Evolutionary conservation across 768 basidiomycete species (phyloP), one percentile per base, ranked within the genome.

Genomic region (Coprinopsis marcescibilis): DNA sequence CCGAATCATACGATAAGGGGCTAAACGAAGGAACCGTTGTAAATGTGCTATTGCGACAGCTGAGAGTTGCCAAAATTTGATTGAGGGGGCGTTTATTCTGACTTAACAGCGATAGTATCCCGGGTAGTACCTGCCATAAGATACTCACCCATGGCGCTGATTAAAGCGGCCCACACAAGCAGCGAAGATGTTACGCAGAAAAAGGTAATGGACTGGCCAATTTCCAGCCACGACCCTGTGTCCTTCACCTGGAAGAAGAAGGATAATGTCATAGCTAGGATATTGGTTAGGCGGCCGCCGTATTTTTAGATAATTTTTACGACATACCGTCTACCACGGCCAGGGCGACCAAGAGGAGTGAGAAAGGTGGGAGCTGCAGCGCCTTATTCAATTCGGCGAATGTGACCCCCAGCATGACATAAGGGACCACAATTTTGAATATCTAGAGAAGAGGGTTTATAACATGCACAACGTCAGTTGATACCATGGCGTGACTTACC

Each of bases 141-240:
- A 55, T 76, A 70, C 60, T 89, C 88, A 30, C 89, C 89, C 3
- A 75, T 66, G 0, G 77, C 77, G 51, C 85, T 85, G 17, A 92
- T 78, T 1, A 80, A 86, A 21, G 83, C 85, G 1, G 85, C 83
- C 80, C 86, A 91, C 3, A 89, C 70, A 32, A 88, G 70, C 45
- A 93, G 67, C 29, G 91, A 64, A 1, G 87, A 89, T 1, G 86
- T 80, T 50, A 92, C 88, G 54, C 83, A 84, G 65, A 90, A 93
- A 66, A 91, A 90, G 41, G 77, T 89, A 60, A 93, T 90, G 0
- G 87, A 83, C 57, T 89, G 85, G 4, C 90, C 89, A 43, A 91
- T 93, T 58, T 93, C 87, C 48, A 92, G 67, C 90, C 90, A 93
- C 2, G 85, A 89, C 0, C 90, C 86, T 3, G 80, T 86, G 60